These are phyloP conservation scores for Phytopythium helicoides DNA, from an alignment of 352 stramenopile species.

Conservation along the genomic window DNA sequence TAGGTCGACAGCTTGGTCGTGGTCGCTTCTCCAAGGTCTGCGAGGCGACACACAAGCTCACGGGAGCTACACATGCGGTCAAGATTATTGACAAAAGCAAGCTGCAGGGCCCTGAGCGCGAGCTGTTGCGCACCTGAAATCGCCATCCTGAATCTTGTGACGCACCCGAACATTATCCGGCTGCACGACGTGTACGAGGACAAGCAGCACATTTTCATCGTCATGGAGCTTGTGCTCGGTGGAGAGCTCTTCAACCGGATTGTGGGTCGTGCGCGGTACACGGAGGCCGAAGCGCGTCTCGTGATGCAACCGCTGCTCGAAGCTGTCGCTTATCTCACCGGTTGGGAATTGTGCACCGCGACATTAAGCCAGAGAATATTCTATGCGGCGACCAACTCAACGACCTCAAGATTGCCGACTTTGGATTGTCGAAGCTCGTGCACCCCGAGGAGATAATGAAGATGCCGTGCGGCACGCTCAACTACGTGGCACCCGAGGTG, in stretches of 20 bases:
- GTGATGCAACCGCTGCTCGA: constrained; percentile 89
- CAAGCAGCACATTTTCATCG: constrained; percentile 95
- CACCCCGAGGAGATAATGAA: constrained; percentile 92
- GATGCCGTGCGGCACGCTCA: constrained; percentile 91
- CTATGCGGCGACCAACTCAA: constrained; percentile 85
- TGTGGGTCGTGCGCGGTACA: constrained; percentile 83
- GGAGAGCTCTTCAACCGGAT: constrained; percentile 98
- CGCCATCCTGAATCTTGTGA: constrained; percentile 92
- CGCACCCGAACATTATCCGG: constrained; percentile 85
- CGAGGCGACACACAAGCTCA: constrained; percentile 64
- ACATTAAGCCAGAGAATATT: no score
- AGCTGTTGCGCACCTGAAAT: constrained; percentile 93
- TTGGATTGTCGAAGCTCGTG: constrained; percentile 92
- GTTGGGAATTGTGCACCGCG: no score
- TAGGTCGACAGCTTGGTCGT: constrained; percentile 83
- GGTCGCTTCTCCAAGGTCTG: constrained; percentile 90
- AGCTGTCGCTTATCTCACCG: constrained; percentile 91
- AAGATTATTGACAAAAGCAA: constrained; percentile 94
- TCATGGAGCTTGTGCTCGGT: constrained; percentile 96
- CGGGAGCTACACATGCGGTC: constrained; percentile 74
- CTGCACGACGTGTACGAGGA: constrained; percentile 92
- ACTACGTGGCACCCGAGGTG: constrained; percentile 94
- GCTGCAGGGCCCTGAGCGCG: constrained; percentile 83
- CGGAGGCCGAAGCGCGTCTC: constrained; percentile 83
- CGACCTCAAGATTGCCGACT: constrained; percentile 91